Evolutionary conservation across 768 basidiomycete genomes (phyloP).

Genomic region (Lactifluus hygrophoroides): DNA sequence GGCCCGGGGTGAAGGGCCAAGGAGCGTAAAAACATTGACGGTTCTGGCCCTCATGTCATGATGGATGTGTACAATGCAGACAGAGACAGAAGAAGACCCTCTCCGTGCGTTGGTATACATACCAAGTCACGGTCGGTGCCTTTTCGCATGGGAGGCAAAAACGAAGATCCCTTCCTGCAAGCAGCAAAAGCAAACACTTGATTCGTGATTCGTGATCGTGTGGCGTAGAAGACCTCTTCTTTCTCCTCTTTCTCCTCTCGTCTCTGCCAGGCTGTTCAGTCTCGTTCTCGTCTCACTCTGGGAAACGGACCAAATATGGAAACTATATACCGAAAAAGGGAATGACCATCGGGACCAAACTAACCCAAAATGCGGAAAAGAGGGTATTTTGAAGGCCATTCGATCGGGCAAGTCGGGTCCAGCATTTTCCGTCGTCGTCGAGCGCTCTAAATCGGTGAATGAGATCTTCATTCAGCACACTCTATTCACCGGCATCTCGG

Average conservation of each 20-base stretch:
- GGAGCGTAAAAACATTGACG: background rate
- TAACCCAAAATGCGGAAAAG: background rate
- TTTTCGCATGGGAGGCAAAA: background rate
- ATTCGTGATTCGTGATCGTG: conserved; percentile 16
- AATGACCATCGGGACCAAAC: conserved; percentile 11
- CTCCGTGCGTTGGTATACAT: background rate
- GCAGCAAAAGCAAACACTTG: background rate
- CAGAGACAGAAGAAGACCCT: conserved; percentile 6
- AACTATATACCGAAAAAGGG: conserved; percentile 8
- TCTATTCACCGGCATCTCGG: conserved; percentile 18
- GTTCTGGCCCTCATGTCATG: conserved; percentile 9
- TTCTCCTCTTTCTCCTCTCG: background rate
- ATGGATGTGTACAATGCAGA: background rate
- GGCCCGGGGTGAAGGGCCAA: too few relatives aligned
- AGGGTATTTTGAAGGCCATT: background rate
- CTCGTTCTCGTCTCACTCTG: background rate
- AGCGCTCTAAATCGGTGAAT: background rate
- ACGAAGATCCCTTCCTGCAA: conserved; percentile 4
- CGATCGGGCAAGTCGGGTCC: conserved; percentile 8
- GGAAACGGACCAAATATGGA: conserved; percentile 6
- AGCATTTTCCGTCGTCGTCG: background rate
- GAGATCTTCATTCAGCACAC: conserved; percentile 14
- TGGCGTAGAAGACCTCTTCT: conserved; percentile 12
- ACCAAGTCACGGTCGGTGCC: conserved; percentile 4
- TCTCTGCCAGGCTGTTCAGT: background rate